phyloP scores from a whole-genome alignment of 495 filamentous ascomycete species.

The Hypoxylon rickii region DNA sequence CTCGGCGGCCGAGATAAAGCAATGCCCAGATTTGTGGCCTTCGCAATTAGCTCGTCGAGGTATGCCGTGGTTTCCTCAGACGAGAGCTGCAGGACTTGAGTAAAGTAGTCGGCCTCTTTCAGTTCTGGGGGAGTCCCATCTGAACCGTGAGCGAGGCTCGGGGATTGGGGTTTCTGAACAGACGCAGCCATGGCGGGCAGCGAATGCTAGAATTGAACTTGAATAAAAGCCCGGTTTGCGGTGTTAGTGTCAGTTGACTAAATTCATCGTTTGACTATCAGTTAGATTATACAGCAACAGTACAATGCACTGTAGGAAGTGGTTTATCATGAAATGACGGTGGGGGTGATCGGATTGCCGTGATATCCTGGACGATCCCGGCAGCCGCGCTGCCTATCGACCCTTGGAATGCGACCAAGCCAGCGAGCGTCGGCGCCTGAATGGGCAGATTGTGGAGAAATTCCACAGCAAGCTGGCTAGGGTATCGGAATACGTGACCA shows the following conservation, averaged over 20 bases:
- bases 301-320: too few relatives aligned
- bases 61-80: constrained; percentile 44
- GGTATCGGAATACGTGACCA: constrained; percentile 21
- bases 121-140: constrained; percentile 42
- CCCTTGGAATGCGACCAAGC: constrained; percentile 34
- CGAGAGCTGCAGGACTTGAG: constrained; percentile 49
- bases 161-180: constrained; percentile 25
- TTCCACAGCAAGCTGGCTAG: constrained; percentile 19
- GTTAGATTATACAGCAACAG: not conserved
- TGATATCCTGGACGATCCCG: constrained; percentile 29
- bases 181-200: constrained; percentile 28
- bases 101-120: constrained; percentile 46
- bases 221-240: constrained; percentile 17
- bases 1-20: constrained; percentile 39
- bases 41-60: constrained; percentile 44
- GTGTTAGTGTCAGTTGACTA: constrained; percentile 16
- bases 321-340: constrained; percentile 23
- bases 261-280: constrained; percentile 34
- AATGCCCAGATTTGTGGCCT: constrained; percentile 50
- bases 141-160: constrained; percentile 14
- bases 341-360: constrained; percentile 29
- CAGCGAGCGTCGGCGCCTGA: constrained; percentile 28
- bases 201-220: constrained; percentile 10
- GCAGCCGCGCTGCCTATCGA: constrained; percentile 17
- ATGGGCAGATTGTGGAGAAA: constrained; percentile 36